Conservation (phyloP, 31 red algal species). For the Porphyra umbilicalis region DNA sequence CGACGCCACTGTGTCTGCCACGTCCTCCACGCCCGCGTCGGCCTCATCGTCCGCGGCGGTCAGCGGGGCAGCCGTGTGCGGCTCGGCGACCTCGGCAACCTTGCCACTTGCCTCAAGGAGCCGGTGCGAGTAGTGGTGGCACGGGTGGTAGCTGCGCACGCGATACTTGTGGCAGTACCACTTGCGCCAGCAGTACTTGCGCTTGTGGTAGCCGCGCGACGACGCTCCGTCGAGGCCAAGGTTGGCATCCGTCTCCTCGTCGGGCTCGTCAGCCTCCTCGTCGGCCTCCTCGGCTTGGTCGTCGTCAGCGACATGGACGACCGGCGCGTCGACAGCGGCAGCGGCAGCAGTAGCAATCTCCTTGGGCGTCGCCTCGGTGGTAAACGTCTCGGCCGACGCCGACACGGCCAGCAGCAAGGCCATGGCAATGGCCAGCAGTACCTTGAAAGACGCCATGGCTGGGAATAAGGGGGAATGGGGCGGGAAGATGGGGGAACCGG, state of each 20-base stretch:
- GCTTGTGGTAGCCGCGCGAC: background rate
- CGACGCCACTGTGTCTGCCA: background rate
- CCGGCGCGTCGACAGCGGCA: background rate
- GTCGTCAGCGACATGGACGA: background rate
- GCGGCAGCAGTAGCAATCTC: background rate
- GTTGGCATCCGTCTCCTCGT: background rate
- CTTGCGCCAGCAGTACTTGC: background rate
- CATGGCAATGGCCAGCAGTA: background rate
- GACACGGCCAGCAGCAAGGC: background rate
- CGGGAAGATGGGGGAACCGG: background rate
- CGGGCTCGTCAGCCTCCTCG: background rate
- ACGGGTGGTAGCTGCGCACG: background rate
- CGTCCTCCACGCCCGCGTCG: background rate
- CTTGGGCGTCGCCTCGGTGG: background rate
- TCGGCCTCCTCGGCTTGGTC: background rate
- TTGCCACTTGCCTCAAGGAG: background rate
- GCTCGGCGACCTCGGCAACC: background rate
- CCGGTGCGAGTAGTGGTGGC: background rate
- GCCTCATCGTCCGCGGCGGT: background rate
- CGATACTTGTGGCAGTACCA: background rate
- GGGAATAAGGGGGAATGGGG: no score
- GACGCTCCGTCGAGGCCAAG: no score
- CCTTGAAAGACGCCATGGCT: background rate
- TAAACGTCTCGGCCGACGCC: background rate
- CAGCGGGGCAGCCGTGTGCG: background rate